Percentiles rank a stretch among this genome's conserved stretches.
phyloP scores from a whole-genome alignment of 148 eudicot genomes.

The Polygonum maritimum region DNA sequence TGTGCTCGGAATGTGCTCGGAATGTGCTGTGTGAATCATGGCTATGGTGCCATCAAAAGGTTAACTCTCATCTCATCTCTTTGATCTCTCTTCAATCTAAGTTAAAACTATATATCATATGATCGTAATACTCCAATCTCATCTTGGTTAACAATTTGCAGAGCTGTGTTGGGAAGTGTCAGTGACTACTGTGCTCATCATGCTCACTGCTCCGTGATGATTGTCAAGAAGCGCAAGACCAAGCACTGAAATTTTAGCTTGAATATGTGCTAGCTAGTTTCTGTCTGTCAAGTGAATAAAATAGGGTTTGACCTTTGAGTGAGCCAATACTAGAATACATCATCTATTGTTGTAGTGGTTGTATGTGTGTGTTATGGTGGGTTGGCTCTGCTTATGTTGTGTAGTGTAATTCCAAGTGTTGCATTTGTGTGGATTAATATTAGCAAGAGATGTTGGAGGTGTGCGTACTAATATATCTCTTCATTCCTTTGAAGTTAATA shows the following conservation, averaged over 20 bases:
- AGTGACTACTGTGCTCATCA: slow-evolving; percentile 84
- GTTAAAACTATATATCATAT: not conserved
- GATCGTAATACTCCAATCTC: not conserved
- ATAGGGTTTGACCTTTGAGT: not conserved
- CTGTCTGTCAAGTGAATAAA: not conserved
- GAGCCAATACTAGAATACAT: not conserved
- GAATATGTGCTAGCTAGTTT: not conserved
- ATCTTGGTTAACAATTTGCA: slow-evolving; percentile 17
- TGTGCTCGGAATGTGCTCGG: too few species aligned
- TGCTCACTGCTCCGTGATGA: slow-evolving; percentile 16
- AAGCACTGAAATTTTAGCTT: not conserved
- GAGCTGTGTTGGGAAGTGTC: slow-evolving; percentile 87
- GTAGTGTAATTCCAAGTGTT: not conserved
- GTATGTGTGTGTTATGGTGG: not conserved
- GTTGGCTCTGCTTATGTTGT: not conserved
- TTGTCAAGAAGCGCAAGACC: slow-evolving; percentile 10
- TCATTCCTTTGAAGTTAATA: too few species aligned
- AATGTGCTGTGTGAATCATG: slow-evolving; percentile 16
- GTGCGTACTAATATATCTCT: too few species aligned
- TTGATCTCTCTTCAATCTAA: not conserved
- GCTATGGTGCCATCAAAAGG: slow-evolving; percentile 17
- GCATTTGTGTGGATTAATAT: not conserved
- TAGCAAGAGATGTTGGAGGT: not conserved
- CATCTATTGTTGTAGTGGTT: not conserved
- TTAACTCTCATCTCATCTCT: not conserved